phyloP scores from a whole-genome alignment of 2,329 filamentous ascomycete species.

The Talaromyces albobiverticillius region DNA sequence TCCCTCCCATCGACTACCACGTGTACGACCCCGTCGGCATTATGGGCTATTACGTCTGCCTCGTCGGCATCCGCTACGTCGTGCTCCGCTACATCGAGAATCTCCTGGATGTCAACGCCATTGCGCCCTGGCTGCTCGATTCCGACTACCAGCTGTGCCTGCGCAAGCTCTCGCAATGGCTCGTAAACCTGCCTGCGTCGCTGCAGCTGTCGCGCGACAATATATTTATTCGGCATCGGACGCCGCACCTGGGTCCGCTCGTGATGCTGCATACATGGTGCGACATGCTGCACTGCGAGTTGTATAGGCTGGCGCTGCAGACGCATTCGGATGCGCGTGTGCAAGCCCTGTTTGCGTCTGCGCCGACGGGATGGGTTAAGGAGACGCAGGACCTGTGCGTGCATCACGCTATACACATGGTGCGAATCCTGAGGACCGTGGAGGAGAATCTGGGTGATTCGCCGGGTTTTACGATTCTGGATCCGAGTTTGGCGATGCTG shows the following conservation, averaged over 20 bases:
- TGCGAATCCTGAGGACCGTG: background rate
- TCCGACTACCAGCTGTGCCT: background rate
- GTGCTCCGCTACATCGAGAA: background rate
- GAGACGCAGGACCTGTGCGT: background rate
- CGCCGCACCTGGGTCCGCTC: background rate
- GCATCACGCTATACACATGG: background rate
- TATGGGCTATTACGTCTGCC: background rate
- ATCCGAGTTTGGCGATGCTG: background rate
- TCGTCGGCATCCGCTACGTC: background rate
- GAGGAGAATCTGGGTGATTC: background rate
- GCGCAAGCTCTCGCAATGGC: background rate
- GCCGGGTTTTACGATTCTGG: background rate
- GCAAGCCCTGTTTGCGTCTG: background rate
- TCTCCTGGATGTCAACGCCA: background rate
- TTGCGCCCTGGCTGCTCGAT: background rate
- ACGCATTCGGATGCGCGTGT: background rate
- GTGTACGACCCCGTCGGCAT: background rate
- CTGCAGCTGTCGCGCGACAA: background rate
- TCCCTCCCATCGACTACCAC: background rate
- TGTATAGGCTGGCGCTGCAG: background rate
- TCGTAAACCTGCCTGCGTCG: background rate
- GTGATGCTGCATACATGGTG: background rate
- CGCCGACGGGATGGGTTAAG: background rate
- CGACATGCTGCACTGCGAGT: background rate
- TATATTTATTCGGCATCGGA: background rate